Evolutionary conservation across 495 filamentous ascomycete species (phyloP).

Genomic region (Penicillium fimorum): DNA sequence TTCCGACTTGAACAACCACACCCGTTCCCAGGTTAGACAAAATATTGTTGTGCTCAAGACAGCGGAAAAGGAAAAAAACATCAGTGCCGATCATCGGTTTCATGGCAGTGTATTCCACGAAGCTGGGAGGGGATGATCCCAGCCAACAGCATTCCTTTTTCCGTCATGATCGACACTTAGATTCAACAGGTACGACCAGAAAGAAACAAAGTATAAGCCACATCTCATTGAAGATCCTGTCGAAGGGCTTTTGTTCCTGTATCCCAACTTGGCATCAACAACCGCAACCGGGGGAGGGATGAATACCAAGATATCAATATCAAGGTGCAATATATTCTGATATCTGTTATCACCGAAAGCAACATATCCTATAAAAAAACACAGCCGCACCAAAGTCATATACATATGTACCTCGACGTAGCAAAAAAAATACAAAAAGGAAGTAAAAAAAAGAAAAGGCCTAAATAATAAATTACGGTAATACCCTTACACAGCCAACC

Average conservation of each 20-base stretch:
- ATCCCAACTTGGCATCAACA: not conserved
- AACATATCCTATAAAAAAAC: not conserved
- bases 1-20: not conserved
- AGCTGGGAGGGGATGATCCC: conserved; percentile 12
- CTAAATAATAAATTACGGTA: conserved; percentile 21
- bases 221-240: not conserved
- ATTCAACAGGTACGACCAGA: not conserved
- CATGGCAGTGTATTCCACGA: conserved; percentile 6
- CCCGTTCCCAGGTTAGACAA: not conserved
- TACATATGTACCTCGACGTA: not conserved
- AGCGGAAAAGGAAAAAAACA: not conserved
- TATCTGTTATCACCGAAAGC: not conserved
- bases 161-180: conserved; percentile 14
- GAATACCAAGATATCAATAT: not conserved
- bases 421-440: not conserved
- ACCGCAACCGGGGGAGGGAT: not conserved
- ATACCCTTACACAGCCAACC: conserved; percentile 6
- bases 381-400: not conserved
- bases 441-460: not conserved
- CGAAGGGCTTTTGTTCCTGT: not conserved
- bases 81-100: conserved; percentile 13
- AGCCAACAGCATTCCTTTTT: conserved; percentile 15
- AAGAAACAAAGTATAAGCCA: not conserved
- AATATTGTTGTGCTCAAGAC: not conserved
- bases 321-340: not conserved